Conservation (phyloP, 495 filamentous ascomycete genomes). For the Talaromyces nanjingensis region DNA sequence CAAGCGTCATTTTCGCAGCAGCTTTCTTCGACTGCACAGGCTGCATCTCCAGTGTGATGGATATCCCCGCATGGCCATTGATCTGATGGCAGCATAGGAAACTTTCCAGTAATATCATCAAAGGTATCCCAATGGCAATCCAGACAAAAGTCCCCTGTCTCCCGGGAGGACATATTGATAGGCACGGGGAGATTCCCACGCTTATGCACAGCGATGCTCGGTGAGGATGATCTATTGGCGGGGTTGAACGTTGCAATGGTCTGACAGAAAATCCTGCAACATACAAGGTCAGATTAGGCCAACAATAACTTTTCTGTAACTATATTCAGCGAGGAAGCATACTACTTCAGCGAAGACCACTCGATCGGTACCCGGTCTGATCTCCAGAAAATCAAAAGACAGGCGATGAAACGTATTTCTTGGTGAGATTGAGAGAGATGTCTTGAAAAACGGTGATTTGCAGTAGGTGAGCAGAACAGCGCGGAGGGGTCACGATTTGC, state of each 20-base stretch:
- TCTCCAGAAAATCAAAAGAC: not conserved
- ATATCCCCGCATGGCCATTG: constrained; percentile 31
- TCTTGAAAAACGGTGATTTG: not conserved
- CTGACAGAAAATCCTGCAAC: not conserved
- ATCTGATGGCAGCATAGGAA: constrained; percentile 1
- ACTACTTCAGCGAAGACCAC: not conserved
- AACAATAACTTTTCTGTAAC: not conserved
- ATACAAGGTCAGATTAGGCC: not conserved
- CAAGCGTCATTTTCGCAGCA: constrained; percentile 42
- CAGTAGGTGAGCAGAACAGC: not conserved
- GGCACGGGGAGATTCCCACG: not conserved
- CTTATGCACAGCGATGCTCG: not conserved
- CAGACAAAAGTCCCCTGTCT: constrained; percentile 32
- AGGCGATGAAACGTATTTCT: not conserved
- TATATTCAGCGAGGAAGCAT: not conserved
- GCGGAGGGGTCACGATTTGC: not conserved
- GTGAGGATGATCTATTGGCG: not conserved
- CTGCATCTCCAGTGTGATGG: constrained; percentile 19
- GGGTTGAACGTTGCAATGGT: not conserved
- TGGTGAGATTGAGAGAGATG: not conserved
- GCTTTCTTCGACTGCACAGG: constrained; percentile 27
- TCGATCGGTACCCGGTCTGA: not conserved
- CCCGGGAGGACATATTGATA: constrained; percentile 28
- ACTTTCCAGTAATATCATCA: constrained; percentile 13
- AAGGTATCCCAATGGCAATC: constrained; percentile 40